Evolutionary conservation across 805 yeast species (phyloP), one percentile per base, ranked within the genome.

Genomic region (Ogataea wickerhamii): DNA sequence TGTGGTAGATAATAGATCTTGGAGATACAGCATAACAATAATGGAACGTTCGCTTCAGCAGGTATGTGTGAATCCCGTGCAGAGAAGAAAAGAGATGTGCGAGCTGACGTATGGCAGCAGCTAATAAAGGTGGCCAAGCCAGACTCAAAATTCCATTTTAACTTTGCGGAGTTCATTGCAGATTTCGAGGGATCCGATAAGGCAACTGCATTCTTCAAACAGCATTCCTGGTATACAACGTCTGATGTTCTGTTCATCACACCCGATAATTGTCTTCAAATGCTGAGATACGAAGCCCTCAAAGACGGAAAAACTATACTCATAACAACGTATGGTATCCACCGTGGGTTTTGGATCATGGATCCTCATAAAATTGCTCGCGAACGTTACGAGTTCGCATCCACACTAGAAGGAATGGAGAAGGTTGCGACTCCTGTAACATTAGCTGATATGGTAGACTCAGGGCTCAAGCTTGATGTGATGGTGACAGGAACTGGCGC

Each of bases 401-500:
- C 61, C 6, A 56, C 61, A 12, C 37, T 58, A 22, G 63, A 58
- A 37, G 61, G 63, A 5, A 51, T 58, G 60, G 63, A 58, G 28
- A 53, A 48, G 34, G 40, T 48, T 6, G 57, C 42, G 12, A 22
- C 31, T 11, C 59, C 43, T 17, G 37, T 53, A 4, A 43, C 54
- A 1, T 36, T 56, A 5, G 18, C 39, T 12, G 45, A 50, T 13
- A 39, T 58, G 20, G 44, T 43, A 30, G 43, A 44, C 6, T 12
- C 27, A 14, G 28, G 38, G 6, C 28, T 56, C 13, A 30, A 38
- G 22, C 47, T 55, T 8, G 55, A 53, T 34, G 43, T 45, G 10
- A 55, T 58, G 61, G 42, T 58, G 12, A 58, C 63, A 5, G 63
- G 61, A 6, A 55, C 63, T 1, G 61, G 61, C 21, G 63, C 63